phyloP scores from a whole-genome alignment of 352 stramenopile species.

The Phytophthora syringae region DNA sequence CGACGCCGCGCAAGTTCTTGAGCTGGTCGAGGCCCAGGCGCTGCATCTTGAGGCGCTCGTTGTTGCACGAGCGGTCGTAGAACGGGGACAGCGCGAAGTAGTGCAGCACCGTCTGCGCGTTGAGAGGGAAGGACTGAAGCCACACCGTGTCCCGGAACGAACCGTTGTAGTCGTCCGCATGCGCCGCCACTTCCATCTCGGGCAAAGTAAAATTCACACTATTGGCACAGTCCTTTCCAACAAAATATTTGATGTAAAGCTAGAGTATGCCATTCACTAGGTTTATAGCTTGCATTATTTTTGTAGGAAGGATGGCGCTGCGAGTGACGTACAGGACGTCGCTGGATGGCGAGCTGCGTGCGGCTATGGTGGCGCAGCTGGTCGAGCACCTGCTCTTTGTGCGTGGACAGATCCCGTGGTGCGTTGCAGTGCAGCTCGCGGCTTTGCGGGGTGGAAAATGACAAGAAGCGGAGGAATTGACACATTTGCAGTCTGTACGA shows the following conservation, averaged over 20 bases:
- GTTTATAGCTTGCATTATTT: no score
- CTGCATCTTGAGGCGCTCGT: constrained; percentile 92
- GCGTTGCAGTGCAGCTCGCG: background rate
- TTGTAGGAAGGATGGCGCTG: constrained; percentile 11
- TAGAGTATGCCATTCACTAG: no score
- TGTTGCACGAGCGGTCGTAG: constrained; percentile 91
- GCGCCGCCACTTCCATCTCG: constrained; percentile 74
- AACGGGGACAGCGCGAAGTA: constrained; percentile 89
- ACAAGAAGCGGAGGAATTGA: constrained; percentile 1
- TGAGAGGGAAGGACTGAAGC: constrained; percentile 86
- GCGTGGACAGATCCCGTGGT: constrained; percentile 75
- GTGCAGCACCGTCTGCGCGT: constrained; percentile 86
- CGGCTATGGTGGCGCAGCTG: constrained; percentile 42
- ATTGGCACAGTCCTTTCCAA: background rate
- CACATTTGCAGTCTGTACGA: constrained; percentile 56
- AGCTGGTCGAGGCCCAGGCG: constrained; percentile 86
- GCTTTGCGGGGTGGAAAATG: background rate
- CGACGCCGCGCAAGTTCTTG: constrained; percentile 87
- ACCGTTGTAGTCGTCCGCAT: constrained; percentile 88
- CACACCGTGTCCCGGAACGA: constrained; percentile 90
- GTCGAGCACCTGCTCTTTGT: constrained; percentile 71
- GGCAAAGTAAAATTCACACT: constrained; percentile 4
- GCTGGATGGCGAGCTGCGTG: constrained; percentile 53
- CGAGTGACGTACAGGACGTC: constrained; percentile 48
- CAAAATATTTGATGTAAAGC: no score